Evolutionary conservation across 768 basidiomycete genomes (phyloP), one percentile per base, ranked within the genome.

Genomic region (Rickenella mellea): DNA sequence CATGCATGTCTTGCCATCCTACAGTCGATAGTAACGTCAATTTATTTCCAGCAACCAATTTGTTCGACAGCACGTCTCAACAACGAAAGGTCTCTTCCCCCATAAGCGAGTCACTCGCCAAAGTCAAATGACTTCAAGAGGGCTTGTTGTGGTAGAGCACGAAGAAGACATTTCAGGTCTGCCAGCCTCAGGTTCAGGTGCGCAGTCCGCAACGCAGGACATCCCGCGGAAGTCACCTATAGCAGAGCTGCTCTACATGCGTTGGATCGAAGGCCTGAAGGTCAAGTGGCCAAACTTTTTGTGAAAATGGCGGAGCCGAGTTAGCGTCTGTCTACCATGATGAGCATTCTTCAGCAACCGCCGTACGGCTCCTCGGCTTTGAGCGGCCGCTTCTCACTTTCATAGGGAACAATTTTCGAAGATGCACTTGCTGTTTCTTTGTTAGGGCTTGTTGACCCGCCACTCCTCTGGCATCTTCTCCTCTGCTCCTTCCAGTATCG

Each of bases 221-320:
- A n/a, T n/a, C n/a, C n/a, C 68, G 41, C 73, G 77, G 48, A 84
- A 81, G 58, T 92, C 89, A 42, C 91, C 93, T 5, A 91, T 98
- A 22, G 87, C 91, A 17, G 94, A 98, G 58, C 72, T 98, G 49
- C 67, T 98, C n/a, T 98, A 97, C 59, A 82, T 93, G 74, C 79
- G 94, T 38, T 98, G 94, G 93, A 67, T 97, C 20, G 88, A 96
- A 55, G 92, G 92, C 3, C 64, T 96, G 41, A 83, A 78, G 62
- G 67, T 92, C 55, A 92, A 89, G 59, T 93, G 91, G 91, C 88
- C 88, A 5, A 84, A 70, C 52, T 69, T 87, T 39, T 62, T 72
- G 29, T 70, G 57, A 48, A 27, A 22, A 12, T 41, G 11, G 15
- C 29, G n/a, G n/a, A n/a, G n/a, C n/a, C n/a, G n/a, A n/a, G n/a